phyloP scores from a whole-genome alignment of 140 eudicot genomes.

The Anethum foeniculum region DNA sequence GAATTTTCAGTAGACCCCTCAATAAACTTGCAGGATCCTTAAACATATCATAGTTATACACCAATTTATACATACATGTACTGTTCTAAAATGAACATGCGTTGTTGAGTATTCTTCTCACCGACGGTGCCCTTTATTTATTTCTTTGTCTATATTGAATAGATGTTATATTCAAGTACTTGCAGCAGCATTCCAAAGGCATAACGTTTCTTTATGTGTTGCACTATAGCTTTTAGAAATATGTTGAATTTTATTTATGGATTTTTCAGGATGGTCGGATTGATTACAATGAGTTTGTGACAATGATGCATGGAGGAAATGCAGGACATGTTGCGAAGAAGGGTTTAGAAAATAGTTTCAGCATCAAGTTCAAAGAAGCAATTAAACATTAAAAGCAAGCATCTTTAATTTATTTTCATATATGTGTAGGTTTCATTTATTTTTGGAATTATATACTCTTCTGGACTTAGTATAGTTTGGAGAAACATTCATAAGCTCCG shows the following conservation, averaged over 20 bases:
- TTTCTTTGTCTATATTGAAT: background rate
- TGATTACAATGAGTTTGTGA: slow-evolving; percentile 87
- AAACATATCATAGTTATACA: background rate
- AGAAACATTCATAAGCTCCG: slow-evolving; percentile 10
- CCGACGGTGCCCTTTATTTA: background rate
- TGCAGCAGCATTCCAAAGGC: background rate
- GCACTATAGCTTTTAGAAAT: background rate
- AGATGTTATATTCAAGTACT: background rate
- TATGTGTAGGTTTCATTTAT: slow-evolving; percentile 2
- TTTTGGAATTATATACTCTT: slow-evolving; percentile 10
- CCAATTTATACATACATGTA: background rate
- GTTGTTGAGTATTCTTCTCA: background rate
- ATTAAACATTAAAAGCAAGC: slow-evolving; percentile 32
- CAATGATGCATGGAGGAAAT: slow-evolving; percentile 82
- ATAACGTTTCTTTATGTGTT: background rate
- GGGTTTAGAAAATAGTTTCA: slow-evolving; percentile 66
- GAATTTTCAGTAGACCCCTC: background rate
- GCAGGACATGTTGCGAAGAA: slow-evolving; percentile 45
- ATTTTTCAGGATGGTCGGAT: slow-evolving; percentile 76
- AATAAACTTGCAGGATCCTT: background rate
- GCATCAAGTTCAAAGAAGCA: slow-evolving; percentile 61
- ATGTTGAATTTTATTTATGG: background rate
- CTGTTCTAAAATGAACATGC: background rate
- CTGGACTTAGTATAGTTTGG: slow-evolving; percentile 12
- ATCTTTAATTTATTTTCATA: background rate